Base-by-base conservation (phyloP, 192 early-diverging fungal genomes). In the Physocladia obscura region DNA sequence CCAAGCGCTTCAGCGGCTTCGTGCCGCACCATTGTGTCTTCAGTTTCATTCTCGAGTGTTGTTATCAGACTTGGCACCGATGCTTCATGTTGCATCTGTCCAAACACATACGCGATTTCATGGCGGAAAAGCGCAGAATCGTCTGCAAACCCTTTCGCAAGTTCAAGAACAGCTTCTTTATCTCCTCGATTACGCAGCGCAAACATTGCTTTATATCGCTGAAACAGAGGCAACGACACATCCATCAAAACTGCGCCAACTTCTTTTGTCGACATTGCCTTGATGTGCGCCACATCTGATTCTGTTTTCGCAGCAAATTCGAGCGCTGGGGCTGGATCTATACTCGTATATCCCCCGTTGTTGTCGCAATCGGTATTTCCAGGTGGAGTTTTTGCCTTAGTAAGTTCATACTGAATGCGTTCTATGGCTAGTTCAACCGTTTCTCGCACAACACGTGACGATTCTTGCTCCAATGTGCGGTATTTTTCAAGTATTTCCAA, bases 1-100 rank as follows among this genome's bases (percentile, higher is more conserved):
- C 96, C 96, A 64, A 98, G 76, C 8, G 96, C 96, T 83, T 98
- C 96, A 2, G 96, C 96, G 49, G 91, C 91, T 78, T 98, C 96
- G 72, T 98, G 96, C 19, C 96, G 88, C 2, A 98, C 96, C 94
- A 98, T 98, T 38, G 88, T 70, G 6, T 81, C 85, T 75, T 98
- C 96, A 29, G 83, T 72, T 8, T 75, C 69, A 78, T 93, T 91
- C 44, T 79, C 82, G n/a, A 98, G 82, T 4, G 88, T 82, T 62
- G 89, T 84, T 8, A 88, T 82, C 39, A 98, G 81, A 4, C 92
- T 84, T 31, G 95, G 94, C 0, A 98, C 92, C 26, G 88, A 87
- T 3, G 90, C 94, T 30, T 89, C 89, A 69, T 94, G 93, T 82
- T 95, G 94, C 87, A 98, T 87, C 77, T 98, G 94, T 57, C 96